Percentiles rank a stretch among this genome's conserved stretches.
phyloP scores from a whole-genome alignment of 2,329 filamentous ascomycete genomes.

The Colletotrichum caudatum region DNA sequence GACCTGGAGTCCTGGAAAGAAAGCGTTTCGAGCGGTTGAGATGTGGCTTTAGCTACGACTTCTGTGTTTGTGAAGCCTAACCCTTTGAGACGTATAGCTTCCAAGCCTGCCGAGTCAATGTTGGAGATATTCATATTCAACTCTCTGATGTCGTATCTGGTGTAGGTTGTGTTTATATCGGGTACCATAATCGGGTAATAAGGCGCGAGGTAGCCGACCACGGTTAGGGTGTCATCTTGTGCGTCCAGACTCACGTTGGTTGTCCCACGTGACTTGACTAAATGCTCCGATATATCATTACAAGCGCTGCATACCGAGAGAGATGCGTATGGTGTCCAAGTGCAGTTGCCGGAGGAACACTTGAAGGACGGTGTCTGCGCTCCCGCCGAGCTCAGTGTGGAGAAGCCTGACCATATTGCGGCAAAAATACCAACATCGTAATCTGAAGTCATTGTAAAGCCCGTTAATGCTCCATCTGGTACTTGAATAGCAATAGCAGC shows the following conservation, averaged over 20 bases:
- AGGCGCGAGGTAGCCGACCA: neutral
- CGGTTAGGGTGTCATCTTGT: too few species aligned
- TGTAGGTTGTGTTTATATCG: neutral
- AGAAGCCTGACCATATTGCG: neutral
- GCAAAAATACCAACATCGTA: neutral
- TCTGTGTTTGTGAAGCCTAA: neutral
- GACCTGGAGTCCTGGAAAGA: neutral
- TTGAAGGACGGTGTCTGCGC: neutral
- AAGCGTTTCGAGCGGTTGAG: neutral
- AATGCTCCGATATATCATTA: neutral
- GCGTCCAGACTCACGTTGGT: too few species aligned
- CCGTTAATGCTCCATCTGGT: too few species aligned
- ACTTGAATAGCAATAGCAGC: too few species aligned
- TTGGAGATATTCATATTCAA: neutral
- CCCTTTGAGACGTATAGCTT: neutral
- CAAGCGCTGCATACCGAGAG: constrained; percentile 15
- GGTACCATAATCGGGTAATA: neutral
- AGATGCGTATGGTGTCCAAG: constrained; percentile 5
- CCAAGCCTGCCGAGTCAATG: neutral
- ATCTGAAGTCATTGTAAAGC: neutral
- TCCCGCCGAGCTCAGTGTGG: neutral
- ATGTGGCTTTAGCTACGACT: neutral
- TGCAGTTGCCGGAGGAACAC: constrained; percentile 2
- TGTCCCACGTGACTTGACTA: neutral
- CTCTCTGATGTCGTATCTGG: neutral